Evolutionary conservation across 75 land plant species (phyloP).

Genomic region (Cryptomeria japonica): DNA sequence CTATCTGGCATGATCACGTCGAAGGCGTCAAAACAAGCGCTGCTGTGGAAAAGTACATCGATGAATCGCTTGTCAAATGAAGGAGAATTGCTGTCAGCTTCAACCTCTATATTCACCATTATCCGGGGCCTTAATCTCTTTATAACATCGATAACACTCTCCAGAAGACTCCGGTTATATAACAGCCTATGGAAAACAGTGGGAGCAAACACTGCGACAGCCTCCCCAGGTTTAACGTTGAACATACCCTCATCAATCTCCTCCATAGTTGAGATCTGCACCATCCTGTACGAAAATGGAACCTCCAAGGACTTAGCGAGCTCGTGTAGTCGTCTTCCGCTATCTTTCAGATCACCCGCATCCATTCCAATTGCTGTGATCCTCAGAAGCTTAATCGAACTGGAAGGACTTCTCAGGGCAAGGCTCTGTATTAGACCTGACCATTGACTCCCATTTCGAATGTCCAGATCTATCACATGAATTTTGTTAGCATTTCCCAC

Average conservation of each 20-base stretch:
- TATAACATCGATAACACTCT: neutral
- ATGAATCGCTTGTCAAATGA: neutral
- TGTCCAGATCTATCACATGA: slow-evolving; percentile 26
- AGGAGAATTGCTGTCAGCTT: neutral
- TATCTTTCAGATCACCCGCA: neutral
- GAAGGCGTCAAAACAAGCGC: neutral
- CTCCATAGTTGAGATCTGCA: neutral
- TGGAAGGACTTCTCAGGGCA: neutral
- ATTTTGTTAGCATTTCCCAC: slow-evolving; percentile 6
- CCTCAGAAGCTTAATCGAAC: slow-evolving; percentile 14
- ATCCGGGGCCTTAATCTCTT: neutral
- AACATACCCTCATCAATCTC: neutral
- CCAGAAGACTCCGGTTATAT: neutral
- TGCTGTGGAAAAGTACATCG: neutral
- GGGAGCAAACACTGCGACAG: neutral
- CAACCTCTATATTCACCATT: neutral
- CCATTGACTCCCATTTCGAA: slow-evolving; percentile 27
- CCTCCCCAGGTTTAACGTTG: neutral
- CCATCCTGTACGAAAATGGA: neutral
- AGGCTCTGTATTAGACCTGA: slow-evolving; percentile 21
- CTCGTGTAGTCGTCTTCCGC: neutral
- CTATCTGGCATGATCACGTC: neutral
- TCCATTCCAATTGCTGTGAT: slow-evolving; percentile 19
- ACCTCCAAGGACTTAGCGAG: neutral
- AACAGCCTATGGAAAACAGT: neutral